Base-by-base conservation (phyloP, 441 rosid genomes). In the Mallotus repandus region DNA sequence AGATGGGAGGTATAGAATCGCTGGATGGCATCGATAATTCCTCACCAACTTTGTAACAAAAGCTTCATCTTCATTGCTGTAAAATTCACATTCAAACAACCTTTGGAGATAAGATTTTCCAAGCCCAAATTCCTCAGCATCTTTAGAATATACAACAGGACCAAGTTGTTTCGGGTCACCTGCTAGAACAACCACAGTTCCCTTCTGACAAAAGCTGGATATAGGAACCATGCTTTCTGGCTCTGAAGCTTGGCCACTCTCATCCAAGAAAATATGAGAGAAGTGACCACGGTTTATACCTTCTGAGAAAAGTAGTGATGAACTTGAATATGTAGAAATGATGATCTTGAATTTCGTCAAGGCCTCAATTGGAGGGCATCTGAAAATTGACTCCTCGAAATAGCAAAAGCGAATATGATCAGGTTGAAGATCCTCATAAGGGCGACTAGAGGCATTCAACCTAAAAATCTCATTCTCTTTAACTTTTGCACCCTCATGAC, bases 241-340 rank as follows among this genome's bases (percentile, higher is more conserved):
- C 77, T 92, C 97, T n/a, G 96, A 92, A 69, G 92, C 97, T 82
- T 92, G 96, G 61, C 91, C 96, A 29, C 94, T 89, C 79, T 92
- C 94, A 50, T 92, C 96, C 77, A 90, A 81, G 84, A 90, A 87
- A 45, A 92, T 81, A 82, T 90, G 94, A 63, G 96, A 84, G 84
- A 92, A 92, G 71, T 92, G 90, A 45, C 87, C 85, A 16, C 74
- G 75, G 5, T 64, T 12, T 49, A 92, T 69, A 74, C 90, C 89
- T 86, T 89, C 96, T n/a, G 86, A 76, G 7, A 72, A 75, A 38
- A 92, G 90, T 64, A 85, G 85, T 18, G 87, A 86, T 61, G 92
- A 79, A 78, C 96, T 89, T 84, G 86, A 79, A 71, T 87, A 92
- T 45, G 96, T 92, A 60, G 88, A 90, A 41, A 90, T 87, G 68